phyloP scores from a whole-genome alignment of 257 asterid genomes.

The Solanum chmielewskii region DNA sequence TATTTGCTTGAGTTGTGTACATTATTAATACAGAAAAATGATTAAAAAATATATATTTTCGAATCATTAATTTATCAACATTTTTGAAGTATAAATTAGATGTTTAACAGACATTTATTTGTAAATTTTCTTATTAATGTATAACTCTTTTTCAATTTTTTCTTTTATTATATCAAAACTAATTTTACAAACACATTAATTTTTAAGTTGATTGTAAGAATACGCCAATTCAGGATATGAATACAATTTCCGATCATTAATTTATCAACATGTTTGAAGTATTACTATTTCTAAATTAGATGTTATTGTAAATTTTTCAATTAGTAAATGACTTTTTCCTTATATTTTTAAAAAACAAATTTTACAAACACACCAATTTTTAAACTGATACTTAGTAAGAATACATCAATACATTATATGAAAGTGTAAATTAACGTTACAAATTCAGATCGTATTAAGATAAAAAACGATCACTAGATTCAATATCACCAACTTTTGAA shows the following conservation, averaged over 20 bases:
- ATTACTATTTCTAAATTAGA: not conserved
- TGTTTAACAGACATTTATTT: not conserved
- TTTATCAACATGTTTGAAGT: not conserved
- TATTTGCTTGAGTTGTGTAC: not conserved
- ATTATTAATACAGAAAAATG: not conserved
- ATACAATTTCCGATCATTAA: not conserved
- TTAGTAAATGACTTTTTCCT: not conserved
- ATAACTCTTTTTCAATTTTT: too few species aligned
- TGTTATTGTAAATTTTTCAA: not conserved
- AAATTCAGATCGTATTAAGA: not conserved
- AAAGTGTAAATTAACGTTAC: accelerated
- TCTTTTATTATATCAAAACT: too few species aligned
- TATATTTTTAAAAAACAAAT: not conserved
- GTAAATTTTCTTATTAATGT: not conserved
- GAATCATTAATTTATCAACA: not conserved
- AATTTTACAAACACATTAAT: too few species aligned
- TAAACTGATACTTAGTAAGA: accelerated
- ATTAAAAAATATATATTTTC: not conserved
- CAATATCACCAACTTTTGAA: not conserved
- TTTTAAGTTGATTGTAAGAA: too few species aligned
- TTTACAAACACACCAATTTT: not conserved
- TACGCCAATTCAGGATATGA: too few species aligned
- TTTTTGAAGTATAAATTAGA: not conserved
- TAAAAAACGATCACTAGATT: accelerated
- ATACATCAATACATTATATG: not conserved